Conservation (phyloP, 2,329 filamentous ascomycete species). For the Polytolypa hystricis region DNA sequence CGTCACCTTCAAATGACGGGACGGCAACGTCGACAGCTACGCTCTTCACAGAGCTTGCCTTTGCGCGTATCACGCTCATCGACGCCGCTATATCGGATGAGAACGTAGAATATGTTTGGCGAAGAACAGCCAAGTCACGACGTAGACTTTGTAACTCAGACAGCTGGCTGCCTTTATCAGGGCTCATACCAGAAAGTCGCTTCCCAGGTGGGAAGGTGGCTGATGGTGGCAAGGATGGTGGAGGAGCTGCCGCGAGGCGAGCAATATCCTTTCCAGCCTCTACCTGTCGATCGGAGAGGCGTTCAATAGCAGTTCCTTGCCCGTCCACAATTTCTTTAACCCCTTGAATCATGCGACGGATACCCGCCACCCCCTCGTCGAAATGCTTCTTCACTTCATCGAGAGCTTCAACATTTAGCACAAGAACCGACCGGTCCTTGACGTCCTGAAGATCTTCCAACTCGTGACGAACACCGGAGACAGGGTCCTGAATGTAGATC, state of each 20-base stretch:
- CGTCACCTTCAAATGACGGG: slow-evolving; percentile 62
- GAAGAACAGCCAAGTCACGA: slow-evolving; percentile 78
- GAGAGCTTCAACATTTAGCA: slow-evolving; percentile 80
- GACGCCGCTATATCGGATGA: slow-evolving; percentile 78
- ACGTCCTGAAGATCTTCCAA: slow-evolving; percentile 86
- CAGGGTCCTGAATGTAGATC: slow-evolving; percentile 92
- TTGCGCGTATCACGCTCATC: slow-evolving; percentile 71
- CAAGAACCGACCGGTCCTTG: slow-evolving; percentile 90
- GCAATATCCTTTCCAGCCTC: slow-evolving; percentile 83
- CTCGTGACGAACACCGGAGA: slow-evolving; percentile 94
- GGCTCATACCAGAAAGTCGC: slow-evolving; percentile 19
- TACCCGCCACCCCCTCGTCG: slow-evolving; percentile 73
- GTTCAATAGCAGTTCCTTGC: slow-evolving; percentile 69
- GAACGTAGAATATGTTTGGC: slow-evolving; percentile 88
- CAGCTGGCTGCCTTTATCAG: slow-evolving; percentile 51
- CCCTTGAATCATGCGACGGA: slow-evolving; percentile 74
- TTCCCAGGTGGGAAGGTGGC: slow-evolving; percentile 13
- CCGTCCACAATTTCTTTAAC: slow-evolving; percentile 75
- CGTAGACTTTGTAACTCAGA: slow-evolving; percentile 71
- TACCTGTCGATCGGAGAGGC: slow-evolving; percentile 81
- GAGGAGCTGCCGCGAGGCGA: slow-evolving; percentile 44
- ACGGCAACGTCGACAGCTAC: slow-evolving; percentile 59
- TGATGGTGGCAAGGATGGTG: slow-evolving; percentile 16
- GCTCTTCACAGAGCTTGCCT: slow-evolving; percentile 70
- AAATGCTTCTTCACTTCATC: slow-evolving; percentile 96